These are phyloP conservation scores for Chytriomyces hyalinus DNA, from an alignment of 192 early-diverging fungal genomes.

Conservation along the genomic window DNA sequence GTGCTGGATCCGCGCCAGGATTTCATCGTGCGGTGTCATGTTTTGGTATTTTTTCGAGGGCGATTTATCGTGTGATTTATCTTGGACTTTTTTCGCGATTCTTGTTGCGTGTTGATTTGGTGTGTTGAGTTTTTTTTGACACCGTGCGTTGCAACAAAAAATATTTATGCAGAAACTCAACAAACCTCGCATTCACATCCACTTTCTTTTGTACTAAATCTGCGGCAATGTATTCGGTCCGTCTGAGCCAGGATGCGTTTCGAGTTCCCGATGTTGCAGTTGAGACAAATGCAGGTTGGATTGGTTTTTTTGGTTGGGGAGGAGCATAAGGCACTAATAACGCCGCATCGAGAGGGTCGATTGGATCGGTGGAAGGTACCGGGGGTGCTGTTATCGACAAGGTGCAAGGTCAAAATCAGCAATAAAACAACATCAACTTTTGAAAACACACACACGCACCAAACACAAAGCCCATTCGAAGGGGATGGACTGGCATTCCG, in stretches of 20 bases:
- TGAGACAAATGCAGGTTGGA: background rate
- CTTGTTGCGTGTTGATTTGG: background rate
- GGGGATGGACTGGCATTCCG: slow-evolving; percentile 3
- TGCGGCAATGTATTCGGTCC: slow-evolving; percentile 36
- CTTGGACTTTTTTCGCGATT: background rate
- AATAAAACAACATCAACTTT: background rate
- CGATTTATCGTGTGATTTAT: background rate
- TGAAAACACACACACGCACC: background rate
- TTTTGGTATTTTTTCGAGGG: background rate
- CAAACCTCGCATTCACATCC: slow-evolving; percentile 14
- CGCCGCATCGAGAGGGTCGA: slow-evolving; percentile 4
- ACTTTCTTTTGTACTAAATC: slow-evolving; percentile 21
- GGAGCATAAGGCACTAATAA: slow-evolving; percentile 31
- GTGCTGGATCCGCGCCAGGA: slow-evolving; percentile 31
- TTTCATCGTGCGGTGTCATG: background rate
- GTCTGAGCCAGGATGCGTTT: slow-evolving; percentile 39
- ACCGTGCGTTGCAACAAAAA: no score
- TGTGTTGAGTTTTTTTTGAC: no score
- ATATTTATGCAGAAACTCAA: background rate
- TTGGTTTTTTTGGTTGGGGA: background rate
- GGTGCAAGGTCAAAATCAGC: background rate
- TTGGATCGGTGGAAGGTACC: background rate
- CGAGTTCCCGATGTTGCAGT: slow-evolving; percentile 2
- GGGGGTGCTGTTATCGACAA: background rate
- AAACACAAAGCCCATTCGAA: slow-evolving; percentile 23